Percentiles rank a stretch among this genome's conserved stretches.
Evolutionary conservation across 2,329 filamentous ascomycete genomes (phyloP).

Genomic region (Apiospora kogelbergensis): DNA sequence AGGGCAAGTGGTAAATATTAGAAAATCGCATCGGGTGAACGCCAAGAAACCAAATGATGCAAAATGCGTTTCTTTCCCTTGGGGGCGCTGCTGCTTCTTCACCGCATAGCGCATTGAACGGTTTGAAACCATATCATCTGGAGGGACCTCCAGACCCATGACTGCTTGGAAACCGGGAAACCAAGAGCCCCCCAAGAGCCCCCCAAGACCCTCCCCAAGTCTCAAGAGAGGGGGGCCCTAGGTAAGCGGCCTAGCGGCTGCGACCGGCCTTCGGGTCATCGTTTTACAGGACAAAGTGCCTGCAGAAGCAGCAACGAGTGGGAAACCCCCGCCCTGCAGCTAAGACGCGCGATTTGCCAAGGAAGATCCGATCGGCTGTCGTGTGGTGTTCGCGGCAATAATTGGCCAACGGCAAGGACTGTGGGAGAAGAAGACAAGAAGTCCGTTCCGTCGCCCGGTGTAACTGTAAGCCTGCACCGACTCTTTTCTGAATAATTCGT

Average conservation of each 20-base stretch:
- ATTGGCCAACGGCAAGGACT: background rate
- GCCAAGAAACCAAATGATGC: background rate
- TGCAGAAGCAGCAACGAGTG: background rate
- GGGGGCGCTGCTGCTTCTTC: background rate
- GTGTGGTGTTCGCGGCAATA: background rate
- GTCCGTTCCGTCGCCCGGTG: background rate
- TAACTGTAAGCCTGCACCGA: background rate
- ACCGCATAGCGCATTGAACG: background rate
- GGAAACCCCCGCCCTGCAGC: no score
- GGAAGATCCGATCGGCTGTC: background rate
- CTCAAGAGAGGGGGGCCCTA: background rate
- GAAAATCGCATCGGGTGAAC: background rate
- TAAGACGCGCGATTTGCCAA: background rate
- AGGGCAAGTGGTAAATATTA: background rate
- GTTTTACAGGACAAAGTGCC: conserved; percentile 6
- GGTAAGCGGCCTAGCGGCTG: background rate
- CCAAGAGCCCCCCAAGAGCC: background rate
- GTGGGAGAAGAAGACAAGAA: background rate
- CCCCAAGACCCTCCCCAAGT: background rate
- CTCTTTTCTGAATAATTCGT: background rate
- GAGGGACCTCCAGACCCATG: background rate
- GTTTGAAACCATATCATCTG: background rate
- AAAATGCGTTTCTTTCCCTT: background rate
- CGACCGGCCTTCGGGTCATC: background rate
- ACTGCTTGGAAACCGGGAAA: background rate